Evolutionary conservation across 176 grass and related monocot genomes (phyloP).

Genomic region (Guadua angustifolia): DNA sequence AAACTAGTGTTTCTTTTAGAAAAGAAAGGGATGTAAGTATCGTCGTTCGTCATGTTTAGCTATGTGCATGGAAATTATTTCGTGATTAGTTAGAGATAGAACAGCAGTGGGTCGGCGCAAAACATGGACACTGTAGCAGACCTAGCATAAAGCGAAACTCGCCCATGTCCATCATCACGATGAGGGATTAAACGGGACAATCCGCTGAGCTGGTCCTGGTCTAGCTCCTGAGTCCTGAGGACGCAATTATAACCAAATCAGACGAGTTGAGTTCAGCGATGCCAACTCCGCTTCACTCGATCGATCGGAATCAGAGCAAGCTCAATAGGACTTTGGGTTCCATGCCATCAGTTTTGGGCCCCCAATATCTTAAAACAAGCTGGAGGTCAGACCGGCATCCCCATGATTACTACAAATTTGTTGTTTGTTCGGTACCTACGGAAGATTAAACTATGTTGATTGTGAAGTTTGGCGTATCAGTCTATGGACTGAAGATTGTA

Average conservation of each 20-base stretch:
- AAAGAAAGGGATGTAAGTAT: background rate
- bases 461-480: background rate
- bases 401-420: background rate
- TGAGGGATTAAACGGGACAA: slow-evolving; percentile 3
- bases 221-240: background rate
- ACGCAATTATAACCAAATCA: slow-evolving; percentile 34
- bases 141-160: background rate
- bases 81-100: background rate
- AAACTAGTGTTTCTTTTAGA: too few species aligned
- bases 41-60: background rate
- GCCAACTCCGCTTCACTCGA: background rate
- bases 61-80: background rate
- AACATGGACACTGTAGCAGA: background rate
- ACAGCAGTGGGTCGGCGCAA: background rate
- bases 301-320: background rate
- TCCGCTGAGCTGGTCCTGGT: background rate
- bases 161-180: background rate
- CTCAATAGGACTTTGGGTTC: background rate
- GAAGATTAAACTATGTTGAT: background rate
- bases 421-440: background rate
- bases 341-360: background rate
- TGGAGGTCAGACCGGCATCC: background rate
- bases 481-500: background rate
- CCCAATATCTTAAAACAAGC: background rate
- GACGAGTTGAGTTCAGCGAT: background rate